A percentile compares a stretch with the other conserved stretches of the same genome.
These are phyloP conservation scores for Astrocystis sublimbata DNA, from an alignment of 495 filamentous ascomycete genomes.

Conservation along the genomic window DNA sequence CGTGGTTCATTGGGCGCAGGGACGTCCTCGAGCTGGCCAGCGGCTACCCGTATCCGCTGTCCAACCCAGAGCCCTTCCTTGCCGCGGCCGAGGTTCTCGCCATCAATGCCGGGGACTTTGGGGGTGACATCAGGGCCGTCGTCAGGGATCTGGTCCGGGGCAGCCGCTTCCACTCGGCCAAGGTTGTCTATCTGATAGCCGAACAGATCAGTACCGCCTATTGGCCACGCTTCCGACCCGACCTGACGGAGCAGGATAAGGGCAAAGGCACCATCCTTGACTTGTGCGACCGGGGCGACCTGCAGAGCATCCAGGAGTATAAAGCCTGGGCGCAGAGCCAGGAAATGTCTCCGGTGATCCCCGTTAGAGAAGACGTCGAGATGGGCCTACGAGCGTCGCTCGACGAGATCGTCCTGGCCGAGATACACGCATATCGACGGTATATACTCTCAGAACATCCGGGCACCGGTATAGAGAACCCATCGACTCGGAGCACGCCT, in stretches of 20 bases:
- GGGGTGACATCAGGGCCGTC: slow-evolving; percentile 25
- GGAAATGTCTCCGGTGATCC: slow-evolving; percentile 33
- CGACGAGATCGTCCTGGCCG: slow-evolving; percentile 26
- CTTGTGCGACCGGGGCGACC: slow-evolving; percentile 26
- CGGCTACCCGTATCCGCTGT: slow-evolving; percentile 33
- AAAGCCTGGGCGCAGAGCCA: slow-evolving; percentile 33
- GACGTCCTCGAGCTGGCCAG: slow-evolving; percentile 34
- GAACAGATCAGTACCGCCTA: slow-evolving; percentile 34
- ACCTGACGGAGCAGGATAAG: slow-evolving; percentile 32
- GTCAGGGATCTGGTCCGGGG: slow-evolving; percentile 27
- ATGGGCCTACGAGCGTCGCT: slow-evolving; percentile 25
- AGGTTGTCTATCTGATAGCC: slow-evolving; percentile 30
- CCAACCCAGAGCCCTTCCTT: slow-evolving; percentile 34
- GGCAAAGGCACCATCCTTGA: slow-evolving; percentile 34
- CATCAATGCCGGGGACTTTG: slow-evolving; percentile 28
- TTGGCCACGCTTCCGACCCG: slow-evolving; percentile 30
- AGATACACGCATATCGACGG: slow-evolving; percentile 15
- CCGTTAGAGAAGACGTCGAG: slow-evolving; percentile 29
- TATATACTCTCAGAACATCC: slow-evolving; percentile 13
- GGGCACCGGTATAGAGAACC: background rate
- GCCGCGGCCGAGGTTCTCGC: slow-evolving; percentile 26
- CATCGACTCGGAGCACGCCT: background rate
- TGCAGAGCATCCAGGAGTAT: slow-evolving; percentile 28
- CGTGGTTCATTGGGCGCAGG: slow-evolving; percentile 32
- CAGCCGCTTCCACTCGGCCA: slow-evolving; percentile 27